Conservation (phyloP, 495 filamentous ascomycete species). For the Terfezia boudieri region DNA sequence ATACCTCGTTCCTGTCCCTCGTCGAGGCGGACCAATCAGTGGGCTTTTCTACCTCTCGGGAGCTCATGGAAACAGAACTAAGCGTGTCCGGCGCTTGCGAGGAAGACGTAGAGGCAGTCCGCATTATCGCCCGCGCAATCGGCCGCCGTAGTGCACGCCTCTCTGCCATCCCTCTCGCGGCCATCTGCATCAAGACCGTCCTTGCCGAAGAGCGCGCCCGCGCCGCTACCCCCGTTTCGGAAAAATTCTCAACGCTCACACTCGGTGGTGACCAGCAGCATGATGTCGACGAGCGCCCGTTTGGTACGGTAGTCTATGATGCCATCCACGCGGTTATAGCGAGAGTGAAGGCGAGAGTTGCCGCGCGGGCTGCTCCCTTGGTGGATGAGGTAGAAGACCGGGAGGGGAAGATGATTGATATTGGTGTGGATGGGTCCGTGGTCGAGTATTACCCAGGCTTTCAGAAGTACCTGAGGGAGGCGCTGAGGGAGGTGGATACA, state of each 20-base stretch:
- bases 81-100: slow-evolving; percentile 38
- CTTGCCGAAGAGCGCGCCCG: neutral
- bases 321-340: neutral
- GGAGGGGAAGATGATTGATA: slow-evolving; percentile 35
- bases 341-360: neutral
- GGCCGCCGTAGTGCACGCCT: slow-evolving; percentile 77
- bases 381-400: slow-evolving; percentile 11
- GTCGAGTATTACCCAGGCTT: slow-evolving; percentile 88
- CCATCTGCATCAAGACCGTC: slow-evolving; percentile 48
- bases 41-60: slow-evolving; percentile 40
- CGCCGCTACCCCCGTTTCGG: neutral
- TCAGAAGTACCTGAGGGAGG: slow-evolving; percentile 53
- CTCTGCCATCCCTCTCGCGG: slow-evolving; percentile 63
- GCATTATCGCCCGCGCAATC: slow-evolving; percentile 57
- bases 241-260: neutral
- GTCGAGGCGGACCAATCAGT: slow-evolving; percentile 50
- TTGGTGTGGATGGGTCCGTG: slow-evolving; percentile 75
- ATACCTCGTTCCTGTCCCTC: slow-evolving; percentile 64
- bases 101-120: slow-evolving; percentile 67
- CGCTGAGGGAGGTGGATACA: slow-evolving; percentile 42
- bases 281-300: neutral
- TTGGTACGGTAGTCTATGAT: neutral
- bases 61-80: slow-evolving; percentile 52
- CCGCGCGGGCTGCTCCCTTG: slow-evolving; percentile 1
- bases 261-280: neutral